Percentiles rank a stretch among this genome's conserved stretches.
These are phyloP conservation scores for Boletellus sp. DNA, from an alignment of 768 basidiomycete genomes.

Conservation along the genomic window DNA sequence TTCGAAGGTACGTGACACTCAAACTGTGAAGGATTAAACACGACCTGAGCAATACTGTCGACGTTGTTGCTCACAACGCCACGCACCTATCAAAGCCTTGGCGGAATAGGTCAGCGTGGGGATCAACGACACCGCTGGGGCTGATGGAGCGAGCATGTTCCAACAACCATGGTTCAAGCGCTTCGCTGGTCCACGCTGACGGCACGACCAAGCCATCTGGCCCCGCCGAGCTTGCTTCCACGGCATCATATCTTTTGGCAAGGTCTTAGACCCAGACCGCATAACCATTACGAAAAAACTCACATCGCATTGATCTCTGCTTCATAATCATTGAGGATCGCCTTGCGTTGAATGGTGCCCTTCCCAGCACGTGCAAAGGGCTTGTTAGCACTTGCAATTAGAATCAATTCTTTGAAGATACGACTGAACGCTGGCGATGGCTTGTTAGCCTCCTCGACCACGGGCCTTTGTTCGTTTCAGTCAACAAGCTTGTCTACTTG, in stretches of 20 bases:
- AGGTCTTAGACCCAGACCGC: not conserved
- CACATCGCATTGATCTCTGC: slow-evolving; percentile 25
- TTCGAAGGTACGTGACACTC: slow-evolving; percentile 25
- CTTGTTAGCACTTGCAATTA: slow-evolving; percentile 36
- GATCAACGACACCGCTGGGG: not conserved
- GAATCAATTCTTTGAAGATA: slow-evolving; percentile 51
- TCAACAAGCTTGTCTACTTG: not conserved
- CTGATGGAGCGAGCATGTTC: slow-evolving; percentile 6
- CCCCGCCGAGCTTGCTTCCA: not conserved
- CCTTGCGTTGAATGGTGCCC: slow-evolving; percentile 21
- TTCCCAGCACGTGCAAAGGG: slow-evolving; percentile 40
- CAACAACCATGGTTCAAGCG: slow-evolving; percentile 11
- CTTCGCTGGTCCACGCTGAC: not conserved
- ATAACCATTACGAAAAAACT: not conserved
- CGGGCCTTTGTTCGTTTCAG: slow-evolving; percentile 24
- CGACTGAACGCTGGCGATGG: slow-evolving; percentile 38
- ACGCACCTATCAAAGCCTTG: slow-evolving; percentile 35
- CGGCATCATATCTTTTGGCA: slow-evolving; percentile 3
- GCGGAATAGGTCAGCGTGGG: slow-evolving; percentile 18
- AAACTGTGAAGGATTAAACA: slow-evolving; percentile 9
- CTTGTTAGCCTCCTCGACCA: slow-evolving; percentile 40
- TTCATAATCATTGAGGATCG: slow-evolving; percentile 19
- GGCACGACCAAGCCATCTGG: slow-evolving; percentile 1
- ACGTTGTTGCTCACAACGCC: not conserved
- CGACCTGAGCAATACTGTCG: not conserved